Base-by-base conservation (phyloP, 2,329 filamentous ascomycete species). In the Colletotrichum tabaci region DNA sequence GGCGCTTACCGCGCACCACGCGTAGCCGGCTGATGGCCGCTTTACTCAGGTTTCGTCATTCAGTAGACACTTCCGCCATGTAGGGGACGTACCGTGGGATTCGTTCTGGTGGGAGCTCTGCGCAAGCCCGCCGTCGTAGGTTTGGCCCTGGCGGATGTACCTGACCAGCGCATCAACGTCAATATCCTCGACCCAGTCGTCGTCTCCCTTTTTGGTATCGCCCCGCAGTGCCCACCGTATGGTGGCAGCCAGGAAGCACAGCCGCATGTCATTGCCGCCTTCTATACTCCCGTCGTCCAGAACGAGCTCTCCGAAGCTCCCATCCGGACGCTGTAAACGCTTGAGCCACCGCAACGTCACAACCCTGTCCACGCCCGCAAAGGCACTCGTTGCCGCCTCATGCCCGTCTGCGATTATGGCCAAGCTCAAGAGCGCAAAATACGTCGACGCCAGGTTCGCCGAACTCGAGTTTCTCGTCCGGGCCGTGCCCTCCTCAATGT, bases 301-400 rank as follows among this genome's bases (percentile, higher is more conserved):
- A 3, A 96, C 79, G 1, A 94, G 89, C 82, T 99, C 95, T 0
- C 95, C 96, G 80, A 99, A 98, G 77, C 95, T 97, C 2, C 96
- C 96, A 79, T 98, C 94, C 0, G 84, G 81, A 35, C 95, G 89
- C 84, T 99, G 96, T 80, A 98, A 82, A 62, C 81, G 87, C 66
- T 84, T 87, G 74, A 99, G 82, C 95, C 96, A 98, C 50, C 82
- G 78, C 75, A 98, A 80, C 72, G 93, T 92, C 71, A 89, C 88
- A 50, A 77, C 84, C 67, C 94, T 88, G 73, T 92, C 87, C 9
- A 99, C 91, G 2, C 90, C 87, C 4, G 84, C 82, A 75, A 94
- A 88, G 0, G 87, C 87, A 2, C 80, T 76, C 16, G 77, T 79
- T 3, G 82, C 84, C 12, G 71, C 69, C 0, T 78, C 78, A 8